phyloP scores from a whole-genome alignment of 1,284 basidiomycete species.

The Irpex rosettiformis region DNA sequence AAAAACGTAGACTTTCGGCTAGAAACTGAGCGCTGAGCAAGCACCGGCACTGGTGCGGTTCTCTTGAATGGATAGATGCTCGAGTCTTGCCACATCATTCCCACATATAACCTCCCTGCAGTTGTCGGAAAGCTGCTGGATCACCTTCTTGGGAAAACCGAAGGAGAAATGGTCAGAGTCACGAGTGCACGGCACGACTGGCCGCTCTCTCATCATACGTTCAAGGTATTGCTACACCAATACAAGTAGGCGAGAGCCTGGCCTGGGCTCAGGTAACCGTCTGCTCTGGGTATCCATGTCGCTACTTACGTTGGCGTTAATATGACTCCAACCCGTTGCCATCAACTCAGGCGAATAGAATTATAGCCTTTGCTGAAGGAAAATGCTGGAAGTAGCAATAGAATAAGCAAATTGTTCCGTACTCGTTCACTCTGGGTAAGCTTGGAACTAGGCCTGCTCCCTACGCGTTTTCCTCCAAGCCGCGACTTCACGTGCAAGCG shows the following conservation, averaged over 20 bases:
- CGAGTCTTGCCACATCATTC: background rate
- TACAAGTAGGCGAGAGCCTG: background rate
- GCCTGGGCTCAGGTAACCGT: background rate
- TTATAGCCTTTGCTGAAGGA: no score
- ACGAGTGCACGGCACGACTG: background rate
- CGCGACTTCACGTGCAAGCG: conserved; percentile 64
- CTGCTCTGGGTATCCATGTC: no score
- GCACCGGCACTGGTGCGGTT: background rate
- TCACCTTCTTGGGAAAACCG: background rate
- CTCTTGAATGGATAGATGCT: background rate
- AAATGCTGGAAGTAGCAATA: no score
- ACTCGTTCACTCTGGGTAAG: no score
- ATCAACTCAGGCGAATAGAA: no score
- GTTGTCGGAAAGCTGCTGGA: background rate
- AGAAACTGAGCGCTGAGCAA: no score
- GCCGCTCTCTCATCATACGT: background rate
- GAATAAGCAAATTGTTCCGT: no score
- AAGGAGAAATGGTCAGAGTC: background rate
- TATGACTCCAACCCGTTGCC: no score
- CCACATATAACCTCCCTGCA: background rate
- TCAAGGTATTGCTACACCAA: background rate
- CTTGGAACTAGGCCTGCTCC: conserved; percentile 2
- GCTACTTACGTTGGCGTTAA: no score
- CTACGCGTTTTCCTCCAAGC: conserved; percentile 44
- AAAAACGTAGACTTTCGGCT: background rate